Conservation (phyloP, 164 flowering plant species). For the Warburgia ugandensis region DNA sequence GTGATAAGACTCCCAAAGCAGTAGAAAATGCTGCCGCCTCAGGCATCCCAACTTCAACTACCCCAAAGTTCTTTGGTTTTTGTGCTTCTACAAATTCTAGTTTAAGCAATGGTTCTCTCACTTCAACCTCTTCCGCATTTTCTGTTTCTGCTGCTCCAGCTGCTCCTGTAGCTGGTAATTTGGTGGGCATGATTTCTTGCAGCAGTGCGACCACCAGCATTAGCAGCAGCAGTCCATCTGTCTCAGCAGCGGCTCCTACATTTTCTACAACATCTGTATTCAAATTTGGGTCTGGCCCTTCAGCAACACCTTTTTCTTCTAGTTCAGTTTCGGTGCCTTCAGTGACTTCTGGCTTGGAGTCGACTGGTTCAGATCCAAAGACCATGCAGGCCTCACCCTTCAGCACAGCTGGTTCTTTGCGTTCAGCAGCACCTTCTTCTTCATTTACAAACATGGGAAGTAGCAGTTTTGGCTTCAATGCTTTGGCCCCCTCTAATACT, state of each 20-base stretch:
- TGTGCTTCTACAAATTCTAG: constrained; percentile 25
- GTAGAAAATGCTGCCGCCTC: constrained; percentile 18
- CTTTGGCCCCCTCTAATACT: constrained; percentile 20
- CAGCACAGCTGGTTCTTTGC: constrained; percentile 17
- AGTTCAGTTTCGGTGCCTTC: constrained; percentile 21
- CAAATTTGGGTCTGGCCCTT: constrained; percentile 26
- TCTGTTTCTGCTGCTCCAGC: constrained; percentile 13
- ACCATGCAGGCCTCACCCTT: constrained; percentile 20
- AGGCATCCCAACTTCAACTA: constrained; percentile 19
- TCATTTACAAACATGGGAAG: constrained; percentile 16
- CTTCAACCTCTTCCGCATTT: constrained; percentile 22
- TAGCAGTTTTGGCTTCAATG: constrained; percentile 33
- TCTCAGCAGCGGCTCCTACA: constrained; percentile 24
- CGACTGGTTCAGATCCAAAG: constrained; percentile 22
- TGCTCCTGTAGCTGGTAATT: constrained; percentile 8
- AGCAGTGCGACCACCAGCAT: constrained; percentile 7
- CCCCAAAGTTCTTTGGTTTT: constrained; percentile 24
- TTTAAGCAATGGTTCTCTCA: constrained; percentile 30
- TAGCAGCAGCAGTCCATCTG: constrained; percentile 14
- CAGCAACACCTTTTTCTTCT: constrained; percentile 17
- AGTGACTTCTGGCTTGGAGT: constrained; percentile 14
- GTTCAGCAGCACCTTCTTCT: constrained; percentile 22
- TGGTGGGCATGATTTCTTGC: constrained; percentile 7
- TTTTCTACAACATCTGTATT: constrained; percentile 21
- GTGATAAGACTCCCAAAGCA: constrained; percentile 13